A percentile compares a stretch with the other conserved stretches of the same genome.
Evolutionary conservation across 208 protist genomes (phyloP).

Genomic region (Leptomonas pyrrhocoris): DNA sequence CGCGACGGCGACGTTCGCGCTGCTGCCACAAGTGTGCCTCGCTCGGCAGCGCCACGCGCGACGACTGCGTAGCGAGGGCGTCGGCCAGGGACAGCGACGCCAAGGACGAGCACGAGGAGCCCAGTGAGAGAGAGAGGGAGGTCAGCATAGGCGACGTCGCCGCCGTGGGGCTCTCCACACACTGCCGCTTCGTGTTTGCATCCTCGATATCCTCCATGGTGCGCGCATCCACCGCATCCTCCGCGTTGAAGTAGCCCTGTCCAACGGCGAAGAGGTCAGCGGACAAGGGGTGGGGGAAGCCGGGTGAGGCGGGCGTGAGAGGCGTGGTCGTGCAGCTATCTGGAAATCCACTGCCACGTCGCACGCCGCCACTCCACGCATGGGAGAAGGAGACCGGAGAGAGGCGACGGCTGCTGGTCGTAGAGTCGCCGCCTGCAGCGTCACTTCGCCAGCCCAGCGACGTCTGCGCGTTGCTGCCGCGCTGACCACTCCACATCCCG

Average conservation of each 20-base stretch:
- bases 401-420: slow-evolving; percentile 13
- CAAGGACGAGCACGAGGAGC: slow-evolving; percentile 16
- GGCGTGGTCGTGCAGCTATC: not conserved
- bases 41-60: slow-evolving; percentile 11
- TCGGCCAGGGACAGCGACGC: slow-evolving; percentile 24
- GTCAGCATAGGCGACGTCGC: slow-evolving; percentile 11
- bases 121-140: slow-evolving; percentile 13
- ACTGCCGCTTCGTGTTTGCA: slow-evolving; percentile 16
- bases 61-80: slow-evolving; percentile 14
- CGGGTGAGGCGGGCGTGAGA: not conserved
- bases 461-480: slow-evolving; percentile 5
- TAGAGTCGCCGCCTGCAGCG: not conserved
- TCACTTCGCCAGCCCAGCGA: slow-evolving; percentile 11
- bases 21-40: slow-evolving; percentile 28
- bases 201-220: slow-evolving; percentile 38
- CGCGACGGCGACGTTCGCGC: slow-evolving; percentile 28
- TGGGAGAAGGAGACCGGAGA: slow-evolving; percentile 9
- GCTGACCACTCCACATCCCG: slow-evolving; percentile 8
- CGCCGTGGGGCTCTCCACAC: slow-evolving; percentile 34
- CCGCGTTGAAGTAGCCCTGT: too few species aligned
- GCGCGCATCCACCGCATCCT: slow-evolving; percentile 8
- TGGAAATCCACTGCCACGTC: not conserved
- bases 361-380: not conserved
- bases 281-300: not conserved
- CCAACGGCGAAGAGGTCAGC: not conserved